Percentiles rank a stretch among this genome's conserved stretches.
Evolutionary conservation across 129 eudicot genomes (phyloP).

Genomic region (Rutidosis leptorrhynchoides): DNA sequence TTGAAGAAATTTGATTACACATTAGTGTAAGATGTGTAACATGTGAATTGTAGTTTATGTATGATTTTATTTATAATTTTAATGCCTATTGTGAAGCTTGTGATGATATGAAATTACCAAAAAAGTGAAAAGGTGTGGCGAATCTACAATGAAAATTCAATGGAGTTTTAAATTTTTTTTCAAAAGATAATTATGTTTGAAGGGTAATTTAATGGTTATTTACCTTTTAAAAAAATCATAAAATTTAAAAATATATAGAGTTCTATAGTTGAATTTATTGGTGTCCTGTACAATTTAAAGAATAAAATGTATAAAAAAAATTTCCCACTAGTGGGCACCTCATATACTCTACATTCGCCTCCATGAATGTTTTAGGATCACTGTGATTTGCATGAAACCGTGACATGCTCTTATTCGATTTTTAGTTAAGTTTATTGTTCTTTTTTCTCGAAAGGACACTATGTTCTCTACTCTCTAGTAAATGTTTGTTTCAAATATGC

Average conservation of each 20-base stretch:
- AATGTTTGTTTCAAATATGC: background rate
- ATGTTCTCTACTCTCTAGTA: background rate
- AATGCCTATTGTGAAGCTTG: background rate
- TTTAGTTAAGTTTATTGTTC: background rate
- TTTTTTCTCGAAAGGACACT: background rate
- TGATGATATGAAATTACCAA: background rate
- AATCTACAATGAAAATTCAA: no score
- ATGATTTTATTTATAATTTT: background rate
- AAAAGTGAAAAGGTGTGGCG: no score
- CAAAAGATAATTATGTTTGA: no score
- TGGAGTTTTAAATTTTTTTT: no score
- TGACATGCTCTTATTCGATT: background rate
- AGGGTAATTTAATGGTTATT: no score
- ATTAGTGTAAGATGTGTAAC: background rate
- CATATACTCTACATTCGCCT: no score
- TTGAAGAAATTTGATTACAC: background rate
- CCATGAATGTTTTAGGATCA: background rate
- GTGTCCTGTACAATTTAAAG: no score
- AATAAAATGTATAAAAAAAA: no score
- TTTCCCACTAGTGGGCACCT: no score
- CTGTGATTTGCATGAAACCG: background rate
- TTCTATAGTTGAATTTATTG: no score
- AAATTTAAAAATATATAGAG: no score
- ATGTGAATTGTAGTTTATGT: conserved; percentile 6
- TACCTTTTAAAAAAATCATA: no score